A percentile compares a stretch with the other conserved stretches of the same genome.
phyloP scores from a whole-genome alignment of 768 basidiomycete genomes.

The Chalciporus chontae region DNA sequence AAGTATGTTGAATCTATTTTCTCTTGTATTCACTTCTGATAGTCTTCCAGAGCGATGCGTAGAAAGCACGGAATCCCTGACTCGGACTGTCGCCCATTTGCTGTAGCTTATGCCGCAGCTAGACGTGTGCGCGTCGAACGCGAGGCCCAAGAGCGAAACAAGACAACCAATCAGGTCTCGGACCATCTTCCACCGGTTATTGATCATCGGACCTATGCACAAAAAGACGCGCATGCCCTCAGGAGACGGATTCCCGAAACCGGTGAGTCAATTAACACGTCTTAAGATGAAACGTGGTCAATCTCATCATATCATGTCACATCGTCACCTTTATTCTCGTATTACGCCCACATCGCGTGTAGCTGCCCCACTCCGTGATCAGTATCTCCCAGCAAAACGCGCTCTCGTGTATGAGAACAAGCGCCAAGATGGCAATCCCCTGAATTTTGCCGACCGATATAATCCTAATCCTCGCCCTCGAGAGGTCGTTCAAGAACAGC shows the following conservation, averaged over 20 bases:
- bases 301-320: conserved; percentile 32
- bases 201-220: conserved; percentile 30
- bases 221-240: conserved; percentile 35
- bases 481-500: conserved; percentile 4
- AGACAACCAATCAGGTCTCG: conserved; percentile 23
- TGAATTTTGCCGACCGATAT: conserved; percentile 37
- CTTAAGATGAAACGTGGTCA: conserved; percentile 16
- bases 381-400: conserved; percentile 20
- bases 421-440: conserved; percentile 14
- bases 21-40: conserved; percentile 10
- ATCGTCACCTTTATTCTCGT: conserved; percentile 6
- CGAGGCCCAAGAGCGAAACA: conserved; percentile 41
- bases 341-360: conserved; percentile 18
- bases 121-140: conserved; percentile 52
- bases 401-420: conserved; percentile 13
- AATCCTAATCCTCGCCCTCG: conserved; percentile 29
- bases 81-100: conserved; percentile 77
- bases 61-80: conserved; percentile 82
- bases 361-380: conserved; percentile 18
- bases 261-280: conserved; percentile 35
- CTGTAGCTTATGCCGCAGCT: conserved; percentile 81
- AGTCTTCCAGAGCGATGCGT: conserved; percentile 55
- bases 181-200: conserved; percentile 21
- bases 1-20: conserved; percentile 43
- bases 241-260: conserved; percentile 45